These are phyloP conservation scores for Eucalyptus cladocalyx DNA, from an alignment of 345 rosid genomes.

Conservation along the genomic window DNA sequence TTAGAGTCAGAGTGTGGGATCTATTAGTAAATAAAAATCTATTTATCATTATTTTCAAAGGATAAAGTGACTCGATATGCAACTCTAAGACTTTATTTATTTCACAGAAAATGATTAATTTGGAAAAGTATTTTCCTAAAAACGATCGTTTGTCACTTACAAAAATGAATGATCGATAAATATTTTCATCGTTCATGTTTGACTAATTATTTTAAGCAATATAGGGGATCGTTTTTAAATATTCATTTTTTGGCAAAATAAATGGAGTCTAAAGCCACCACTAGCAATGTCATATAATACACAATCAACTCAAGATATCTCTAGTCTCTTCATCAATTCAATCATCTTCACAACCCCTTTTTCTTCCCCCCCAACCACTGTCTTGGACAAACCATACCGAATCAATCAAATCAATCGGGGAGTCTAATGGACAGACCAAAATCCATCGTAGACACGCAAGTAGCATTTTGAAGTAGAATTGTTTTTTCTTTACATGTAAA, in stretches of 20 bases:
- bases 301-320: background rate
- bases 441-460: background rate
- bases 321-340: background rate
- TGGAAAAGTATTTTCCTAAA: background rate
- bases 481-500: background rate
- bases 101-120: no score
- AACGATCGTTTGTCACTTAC: no score
- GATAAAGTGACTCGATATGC: background rate
- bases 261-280: background rate
- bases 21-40: background rate
- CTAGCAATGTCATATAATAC: background rate
- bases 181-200: no score
- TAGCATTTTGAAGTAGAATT: background rate
- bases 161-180: no score
- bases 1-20: background rate
- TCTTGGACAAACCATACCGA: background rate
- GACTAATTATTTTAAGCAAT: no score
- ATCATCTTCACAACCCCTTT: background rate
- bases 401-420: background rate
- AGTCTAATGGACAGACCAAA: background rate
- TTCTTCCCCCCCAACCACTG: background rate
- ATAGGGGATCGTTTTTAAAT: accelerated
- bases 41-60: background rate
- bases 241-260: no score
- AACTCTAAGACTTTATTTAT: background rate